Percentiles rank a stretch among this genome's conserved stretches.
phyloP scores from a whole-genome alignment of 371 early-diverging fungal species.

The Mucor sp. region DNA sequence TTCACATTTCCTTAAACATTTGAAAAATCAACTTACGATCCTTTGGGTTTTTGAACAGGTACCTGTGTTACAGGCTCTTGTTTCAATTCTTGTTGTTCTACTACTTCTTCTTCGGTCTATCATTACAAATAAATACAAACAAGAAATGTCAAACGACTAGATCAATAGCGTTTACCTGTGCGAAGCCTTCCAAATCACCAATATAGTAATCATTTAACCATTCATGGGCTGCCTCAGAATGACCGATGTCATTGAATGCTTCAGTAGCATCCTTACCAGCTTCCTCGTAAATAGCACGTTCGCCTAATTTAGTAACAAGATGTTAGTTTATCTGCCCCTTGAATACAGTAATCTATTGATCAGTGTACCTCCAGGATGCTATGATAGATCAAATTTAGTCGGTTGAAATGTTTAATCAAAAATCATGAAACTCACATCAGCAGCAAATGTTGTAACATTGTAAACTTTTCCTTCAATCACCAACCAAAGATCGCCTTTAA shows the following conservation, averaged over 20 bases:
- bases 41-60: constrained; percentile 29
- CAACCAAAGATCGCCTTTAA: constrained; percentile 65
- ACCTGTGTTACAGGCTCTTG: constrained; percentile 11
- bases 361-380: constrained; percentile 60
- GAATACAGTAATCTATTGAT: not conserved
- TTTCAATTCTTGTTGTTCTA: not conserved
- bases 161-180: not conserved
- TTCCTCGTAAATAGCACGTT: constrained; percentile 63
- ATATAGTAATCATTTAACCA: constrained; percentile 38
- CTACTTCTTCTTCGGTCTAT: not conserved
- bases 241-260: constrained; percentile 89
- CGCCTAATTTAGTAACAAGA: constrained; percentile 39
- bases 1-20: not conserved
- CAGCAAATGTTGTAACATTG: constrained; percentile 77
- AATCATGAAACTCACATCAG: constrained; percentile 50
- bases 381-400: not conserved
- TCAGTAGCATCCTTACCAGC: constrained; percentile 78
- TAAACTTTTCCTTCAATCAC: constrained; percentile 82
- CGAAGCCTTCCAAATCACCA: constrained; percentile 29
- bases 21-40: constrained; percentile 36
- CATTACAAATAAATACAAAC: not conserved
- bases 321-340: not conserved
- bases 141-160: not conserved
- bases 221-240: constrained; percentile 71
- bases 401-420: not conserved